These are phyloP conservation scores for Psilocybe subaeruginosa DNA, from an alignment of 768 basidiomycete species.

Conservation along the genomic window DNA sequence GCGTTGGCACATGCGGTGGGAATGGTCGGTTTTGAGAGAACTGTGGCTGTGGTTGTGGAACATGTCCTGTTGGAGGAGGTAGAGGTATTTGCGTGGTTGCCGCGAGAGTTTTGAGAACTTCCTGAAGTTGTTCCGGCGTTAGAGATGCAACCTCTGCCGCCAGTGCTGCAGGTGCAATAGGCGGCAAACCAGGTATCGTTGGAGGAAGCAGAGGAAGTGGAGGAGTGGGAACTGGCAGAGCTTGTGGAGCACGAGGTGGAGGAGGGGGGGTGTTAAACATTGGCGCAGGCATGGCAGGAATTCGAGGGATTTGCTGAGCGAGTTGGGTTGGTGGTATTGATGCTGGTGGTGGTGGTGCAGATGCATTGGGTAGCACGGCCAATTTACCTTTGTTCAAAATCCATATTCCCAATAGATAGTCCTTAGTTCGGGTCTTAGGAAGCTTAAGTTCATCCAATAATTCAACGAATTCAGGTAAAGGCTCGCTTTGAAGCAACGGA, in stretches of 20 bases:
- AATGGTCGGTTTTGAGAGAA: conserved; percentile 17
- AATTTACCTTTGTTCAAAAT: conserved; percentile 84
- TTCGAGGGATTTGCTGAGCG: conserved; percentile 13
- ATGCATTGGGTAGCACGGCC: conserved; percentile 41
- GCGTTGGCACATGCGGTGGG: conserved; percentile 26
- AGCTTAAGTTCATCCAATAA: conserved; percentile 76
- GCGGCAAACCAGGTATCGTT: conserved; percentile 18
- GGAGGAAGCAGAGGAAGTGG: conserved; percentile 5
- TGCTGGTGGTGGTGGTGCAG: conserved; percentile 20
- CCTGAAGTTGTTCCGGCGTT: conserved; percentile 76
- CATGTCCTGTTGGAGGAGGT: conserved; percentile 30
- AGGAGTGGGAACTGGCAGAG: conserved; percentile 11
- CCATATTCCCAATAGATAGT: conserved; percentile 83
- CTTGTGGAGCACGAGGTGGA: conserved; percentile 1
- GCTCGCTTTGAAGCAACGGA: conserved; percentile 65
- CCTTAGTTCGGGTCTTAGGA: conserved; percentile 60
- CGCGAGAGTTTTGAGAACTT: conserved; percentile 63
- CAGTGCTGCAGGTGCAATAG: conserved; percentile 51
- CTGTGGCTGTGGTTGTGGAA: conserved; percentile 25
- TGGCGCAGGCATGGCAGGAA: conserved; percentile 18
- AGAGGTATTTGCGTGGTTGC: conserved; percentile 31
- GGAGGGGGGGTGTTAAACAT: conserved; percentile 16
- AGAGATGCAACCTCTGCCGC: conserved; percentile 74
- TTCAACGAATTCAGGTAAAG: conserved; percentile 85
- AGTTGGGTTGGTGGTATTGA: conserved; percentile 1